Evolutionary conservation across 345 rosid genomes (phyloP).

Genomic region (Clarkia xantiana): DNA sequence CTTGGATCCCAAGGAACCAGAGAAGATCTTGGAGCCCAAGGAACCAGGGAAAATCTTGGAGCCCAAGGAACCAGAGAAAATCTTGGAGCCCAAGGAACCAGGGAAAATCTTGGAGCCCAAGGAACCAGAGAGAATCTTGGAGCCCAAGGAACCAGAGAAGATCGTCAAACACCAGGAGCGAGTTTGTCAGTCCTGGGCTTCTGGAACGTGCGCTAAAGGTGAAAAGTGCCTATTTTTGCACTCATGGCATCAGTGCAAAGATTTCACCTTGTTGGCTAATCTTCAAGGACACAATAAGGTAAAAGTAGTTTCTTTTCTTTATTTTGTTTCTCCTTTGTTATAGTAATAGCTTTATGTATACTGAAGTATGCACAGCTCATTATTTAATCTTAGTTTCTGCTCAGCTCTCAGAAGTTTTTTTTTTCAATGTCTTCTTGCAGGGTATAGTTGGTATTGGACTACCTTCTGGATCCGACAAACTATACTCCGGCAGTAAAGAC

Average conservation of each 20-base stretch:
- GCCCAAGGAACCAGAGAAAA: no score
- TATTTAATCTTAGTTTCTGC: no score
- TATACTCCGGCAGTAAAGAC: slow-evolving; percentile 38
- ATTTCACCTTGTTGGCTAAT: slow-evolving; percentile 17
- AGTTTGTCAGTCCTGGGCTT: slow-evolving; percentile 16
- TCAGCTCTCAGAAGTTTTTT: background rate
- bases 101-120: no score
- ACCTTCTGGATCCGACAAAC: slow-evolving; percentile 40
- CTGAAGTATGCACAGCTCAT: no score
- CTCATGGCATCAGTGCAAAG: slow-evolving; percentile 17
- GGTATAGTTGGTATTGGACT: slow-evolving; percentile 35
- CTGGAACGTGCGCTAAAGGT: slow-evolving; percentile 16
- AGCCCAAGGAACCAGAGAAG: background rate
- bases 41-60: no score
- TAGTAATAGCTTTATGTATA: background rate
- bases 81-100: background rate
- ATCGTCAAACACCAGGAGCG: background rate
- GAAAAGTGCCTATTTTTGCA: slow-evolving; percentile 18
- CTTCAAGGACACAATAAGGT: slow-evolving; percentile 27
- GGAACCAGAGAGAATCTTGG: background rate
- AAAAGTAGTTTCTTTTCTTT: background rate
- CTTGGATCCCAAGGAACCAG: no score
- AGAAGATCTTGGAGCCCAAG: no score
- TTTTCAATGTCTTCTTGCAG: slow-evolving; percentile 8
- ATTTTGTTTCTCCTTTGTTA: background rate